Evolutionary conservation across 1,284 basidiomycete genomes (phyloP).

Genomic region (Gomphus sp.): DNA sequence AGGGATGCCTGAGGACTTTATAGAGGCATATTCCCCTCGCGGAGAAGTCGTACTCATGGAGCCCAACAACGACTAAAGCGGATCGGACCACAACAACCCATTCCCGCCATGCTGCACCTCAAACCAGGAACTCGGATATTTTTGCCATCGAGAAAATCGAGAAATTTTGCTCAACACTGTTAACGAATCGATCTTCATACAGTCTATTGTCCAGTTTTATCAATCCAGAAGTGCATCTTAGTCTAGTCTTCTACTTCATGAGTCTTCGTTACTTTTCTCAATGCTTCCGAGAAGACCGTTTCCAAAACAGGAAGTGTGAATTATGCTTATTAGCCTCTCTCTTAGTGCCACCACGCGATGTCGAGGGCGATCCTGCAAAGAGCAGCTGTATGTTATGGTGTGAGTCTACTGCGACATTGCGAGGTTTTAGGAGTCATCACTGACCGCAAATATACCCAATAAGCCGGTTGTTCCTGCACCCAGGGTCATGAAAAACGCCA

Average conservation of each 20-base stretch:
- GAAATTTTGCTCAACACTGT: not conserved
- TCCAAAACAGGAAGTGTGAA: constrained; percentile 68
- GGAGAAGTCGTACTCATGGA: not conserved
- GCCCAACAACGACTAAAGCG: not conserved
- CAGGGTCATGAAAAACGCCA: constrained; percentile 42
- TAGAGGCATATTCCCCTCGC: constrained; percentile 7
- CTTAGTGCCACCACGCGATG: constrained; percentile 40
- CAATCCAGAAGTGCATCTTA: no score
- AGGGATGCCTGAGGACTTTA: constrained; percentile 11
- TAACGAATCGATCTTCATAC: no score
- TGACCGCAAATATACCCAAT: constrained; percentile 66
- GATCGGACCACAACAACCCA: not conserved
- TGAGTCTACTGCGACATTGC: not conserved
- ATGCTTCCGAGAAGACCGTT: constrained; percentile 59
- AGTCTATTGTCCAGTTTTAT: no score
- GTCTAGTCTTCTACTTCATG: no score
- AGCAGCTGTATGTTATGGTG: constrained; percentile 35
- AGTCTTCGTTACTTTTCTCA: constrained; percentile 23
- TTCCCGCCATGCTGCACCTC: constrained; percentile 2
- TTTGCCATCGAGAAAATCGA: not conserved
- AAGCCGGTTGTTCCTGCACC: constrained; percentile 43
- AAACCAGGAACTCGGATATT: not conserved
- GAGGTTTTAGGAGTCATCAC: constrained; percentile 20
- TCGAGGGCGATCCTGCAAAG: constrained; percentile 45
- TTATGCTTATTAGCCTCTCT: constrained; percentile 77